These are phyloP conservation scores for Selaginella moellendorffii DNA, from an alignment of 75 land plant genomes.

Conservation along the genomic window DNA sequence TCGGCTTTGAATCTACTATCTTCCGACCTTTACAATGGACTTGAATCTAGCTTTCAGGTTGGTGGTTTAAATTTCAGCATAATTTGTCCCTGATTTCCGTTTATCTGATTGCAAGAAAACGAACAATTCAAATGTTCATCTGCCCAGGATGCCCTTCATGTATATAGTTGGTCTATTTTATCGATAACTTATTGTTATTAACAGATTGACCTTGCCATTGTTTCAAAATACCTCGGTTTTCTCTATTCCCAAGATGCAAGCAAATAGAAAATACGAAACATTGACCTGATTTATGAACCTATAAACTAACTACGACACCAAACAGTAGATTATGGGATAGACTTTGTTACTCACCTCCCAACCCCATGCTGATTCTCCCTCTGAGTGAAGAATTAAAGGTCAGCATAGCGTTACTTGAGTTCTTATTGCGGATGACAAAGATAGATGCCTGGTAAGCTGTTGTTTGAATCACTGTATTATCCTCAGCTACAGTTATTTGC, in stretches of 20 bases:
- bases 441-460: not conserved
- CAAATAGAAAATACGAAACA: not conserved
- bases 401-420: conserved; percentile 42
- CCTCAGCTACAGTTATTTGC: conserved; percentile 4
- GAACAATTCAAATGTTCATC: conserved; percentile 27
- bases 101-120: conserved; percentile 34
- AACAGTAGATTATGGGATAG: too few relatives aligned
- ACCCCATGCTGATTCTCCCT: too few relatives aligned
- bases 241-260: conserved; percentile 12
- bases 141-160: conserved; percentile 31
- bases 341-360: too few relatives aligned
- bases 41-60: conserved; percentile 39
- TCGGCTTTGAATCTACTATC: conserved; percentile 32
- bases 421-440: conserved; percentile 45
- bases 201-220: conserved; percentile 28
- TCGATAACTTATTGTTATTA: too few relatives aligned
- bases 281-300: too few relatives aligned
- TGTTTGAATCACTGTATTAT: not conserved
- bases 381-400: conserved; percentile 18
- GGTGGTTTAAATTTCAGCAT: not conserved
- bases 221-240: conserved; percentile 21
- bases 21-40: conserved; percentile 19
- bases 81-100: not conserved
- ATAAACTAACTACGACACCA: too few relatives aligned
- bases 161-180: conserved; percentile 14